phyloP scores from a whole-genome alignment of 441 rosid genomes.

The Erodium texanum region DNA sequence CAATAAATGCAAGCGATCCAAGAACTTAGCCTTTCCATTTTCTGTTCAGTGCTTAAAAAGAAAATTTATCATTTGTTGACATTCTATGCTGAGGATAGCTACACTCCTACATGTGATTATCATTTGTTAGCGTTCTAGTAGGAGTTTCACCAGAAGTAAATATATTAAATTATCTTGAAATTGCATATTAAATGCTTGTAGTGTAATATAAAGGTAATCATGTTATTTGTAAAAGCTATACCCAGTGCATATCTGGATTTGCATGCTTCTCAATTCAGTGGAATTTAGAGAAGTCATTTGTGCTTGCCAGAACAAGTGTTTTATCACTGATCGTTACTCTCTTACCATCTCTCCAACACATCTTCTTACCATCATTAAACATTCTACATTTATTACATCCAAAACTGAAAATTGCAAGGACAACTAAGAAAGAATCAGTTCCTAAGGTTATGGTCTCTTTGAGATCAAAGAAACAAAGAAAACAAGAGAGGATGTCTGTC shows the following conservation, averaged over 20 bases:
- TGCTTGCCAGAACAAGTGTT: background rate
- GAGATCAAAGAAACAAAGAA: background rate
- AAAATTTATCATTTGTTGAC: background rate
- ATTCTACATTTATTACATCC: background rate
- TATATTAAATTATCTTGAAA: background rate
- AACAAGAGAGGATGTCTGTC: background rate
- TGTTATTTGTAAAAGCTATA: background rate
- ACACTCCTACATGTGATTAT: background rate
- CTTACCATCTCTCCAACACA: background rate
- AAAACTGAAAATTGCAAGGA: too few species aligned
- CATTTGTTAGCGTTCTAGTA: background rate
- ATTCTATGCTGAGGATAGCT: background rate
- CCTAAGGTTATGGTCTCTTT: background rate
- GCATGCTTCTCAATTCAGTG: background rate
- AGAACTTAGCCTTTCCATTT: conserved; percentile 4
- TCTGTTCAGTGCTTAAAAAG: background rate
- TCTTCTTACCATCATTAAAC: background rate
- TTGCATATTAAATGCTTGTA: background rate
- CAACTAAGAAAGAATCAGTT: background rate
- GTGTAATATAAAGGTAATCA: background rate
- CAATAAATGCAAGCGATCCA: background rate
- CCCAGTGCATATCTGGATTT: background rate
- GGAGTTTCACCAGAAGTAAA: background rate
- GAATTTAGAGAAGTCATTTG: background rate
- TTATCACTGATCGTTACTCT: background rate